These are phyloP conservation scores for Dioszegia crocea DNA, from an alignment of 768 basidiomycete species.

Conservation along the genomic window DNA sequence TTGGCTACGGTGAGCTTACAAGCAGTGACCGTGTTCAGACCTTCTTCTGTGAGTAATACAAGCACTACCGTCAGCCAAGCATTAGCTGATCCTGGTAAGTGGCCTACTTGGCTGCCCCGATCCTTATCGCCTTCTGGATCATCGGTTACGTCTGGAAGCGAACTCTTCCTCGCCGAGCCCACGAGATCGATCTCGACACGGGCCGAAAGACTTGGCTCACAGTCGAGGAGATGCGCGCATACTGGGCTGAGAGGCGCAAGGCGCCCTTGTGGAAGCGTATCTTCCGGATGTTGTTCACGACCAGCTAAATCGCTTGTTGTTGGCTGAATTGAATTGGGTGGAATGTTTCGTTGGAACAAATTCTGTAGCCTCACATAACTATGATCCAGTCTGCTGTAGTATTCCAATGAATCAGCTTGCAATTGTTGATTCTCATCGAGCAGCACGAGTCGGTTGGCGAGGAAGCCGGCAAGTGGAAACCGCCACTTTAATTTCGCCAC, in stretches of 20 bases:
- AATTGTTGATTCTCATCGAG: too few species aligned
- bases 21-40: conserved; percentile 20
- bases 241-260: conserved; percentile 30
- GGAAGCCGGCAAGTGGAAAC: too few species aligned
- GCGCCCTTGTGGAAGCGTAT: conserved; percentile 39
- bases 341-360: too few species aligned
- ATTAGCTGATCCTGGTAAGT: conserved; percentile 6
- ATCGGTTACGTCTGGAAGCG: conserved; percentile 44
- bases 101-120: conserved; percentile 40
- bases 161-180: conserved; percentile 32
- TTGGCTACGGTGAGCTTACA: conserved; percentile 30
- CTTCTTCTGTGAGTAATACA: conserved; percentile 38
- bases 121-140: conserved; percentile 42
- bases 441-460: too few species aligned
- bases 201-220: conserved; percentile 48
- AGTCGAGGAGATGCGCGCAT: conserved; percentile 45
- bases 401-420: too few species aligned
- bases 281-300: conserved; percentile 44
- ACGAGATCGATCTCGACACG: conserved; percentile 49
- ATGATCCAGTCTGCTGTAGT: too few species aligned
- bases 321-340: background rate
- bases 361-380: too few species aligned
- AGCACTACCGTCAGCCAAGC: background rate
- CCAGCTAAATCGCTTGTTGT: background rate
- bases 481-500: conserved; percentile 2